A percentile compares a stretch with the other conserved stretches of the same genome.
Evolutionary conservation across 176 grass and related monocot genomes (phyloP).

Genomic region (Pontederia paniculata): DNA sequence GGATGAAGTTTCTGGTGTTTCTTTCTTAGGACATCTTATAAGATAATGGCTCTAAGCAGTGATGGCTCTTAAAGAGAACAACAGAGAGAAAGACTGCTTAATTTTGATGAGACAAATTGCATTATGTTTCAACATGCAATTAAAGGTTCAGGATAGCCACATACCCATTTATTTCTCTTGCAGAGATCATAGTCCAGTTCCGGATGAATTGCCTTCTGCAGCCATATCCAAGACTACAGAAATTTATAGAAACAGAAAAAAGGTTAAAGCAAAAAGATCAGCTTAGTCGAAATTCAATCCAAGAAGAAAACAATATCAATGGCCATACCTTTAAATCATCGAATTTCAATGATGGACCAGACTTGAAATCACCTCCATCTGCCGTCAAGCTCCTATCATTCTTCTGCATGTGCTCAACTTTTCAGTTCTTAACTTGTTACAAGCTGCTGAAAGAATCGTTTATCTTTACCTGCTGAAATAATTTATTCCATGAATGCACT

Average conservation of each 20-base stretch:
- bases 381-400: slow-evolving; percentile 39
- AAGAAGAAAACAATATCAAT: not conserved
- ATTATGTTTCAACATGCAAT: too few species aligned
- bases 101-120: too few species aligned
- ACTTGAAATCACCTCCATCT: slow-evolving; percentile 29
- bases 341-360: slow-evolving; percentile 43
- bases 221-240: slow-evolving; percentile 95
- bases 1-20: slow-evolving; percentile 27
- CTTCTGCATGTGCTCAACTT: slow-evolving; percentile 28
- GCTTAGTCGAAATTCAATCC: not conserved
- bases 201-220: slow-evolving; percentile 97
- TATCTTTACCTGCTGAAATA: not conserved
- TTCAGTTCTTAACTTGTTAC: too few species aligned
- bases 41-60: too few species aligned
- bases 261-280: not conserved
- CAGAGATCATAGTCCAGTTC: slow-evolving; percentile 87
- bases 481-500: slow-evolving; percentile 2
- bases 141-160: not conserved
- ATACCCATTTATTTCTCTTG: slow-evolving; percentile 93
- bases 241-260: not conserved
- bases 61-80: too few species aligned
- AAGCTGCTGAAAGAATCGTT: not conserved
- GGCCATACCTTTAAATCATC: slow-evolving; percentile 71
- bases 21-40: slow-evolving; percentile 30
- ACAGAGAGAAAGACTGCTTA: too few species aligned